Percentiles rank a stretch among this genome's conserved stretches.
These are phyloP conservation scores for Clarireedia monteithiana DNA, from an alignment of 2,329 filamentous ascomycete species.

Conservation along the genomic window DNA sequence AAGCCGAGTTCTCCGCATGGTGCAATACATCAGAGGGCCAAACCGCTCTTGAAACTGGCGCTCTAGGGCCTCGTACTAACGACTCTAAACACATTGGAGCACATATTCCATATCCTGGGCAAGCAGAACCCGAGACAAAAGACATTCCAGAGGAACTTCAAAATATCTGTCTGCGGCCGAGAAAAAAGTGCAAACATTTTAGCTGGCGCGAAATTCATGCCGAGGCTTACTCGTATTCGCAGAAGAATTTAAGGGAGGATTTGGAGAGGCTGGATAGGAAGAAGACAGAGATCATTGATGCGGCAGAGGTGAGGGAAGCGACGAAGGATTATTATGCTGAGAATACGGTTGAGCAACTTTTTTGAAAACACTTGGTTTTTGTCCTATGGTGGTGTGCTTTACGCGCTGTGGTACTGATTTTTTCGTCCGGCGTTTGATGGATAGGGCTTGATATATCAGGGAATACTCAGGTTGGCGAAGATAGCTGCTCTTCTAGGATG, in stretches of 20 bases:
- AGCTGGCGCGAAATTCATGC: constrained; percentile 22
- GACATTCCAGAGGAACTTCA: constrained; percentile 17
- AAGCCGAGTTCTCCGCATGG: constrained; percentile 23
- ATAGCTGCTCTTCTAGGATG: no score
- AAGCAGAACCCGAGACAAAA: constrained; percentile 8
- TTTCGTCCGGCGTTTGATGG: neutral
- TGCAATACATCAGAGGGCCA: constrained; percentile 20
- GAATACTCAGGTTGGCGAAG: no score
- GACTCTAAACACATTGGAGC: constrained; percentile 18
- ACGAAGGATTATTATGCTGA: constrained; percentile 24
- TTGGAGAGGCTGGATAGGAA: constrained; percentile 14
- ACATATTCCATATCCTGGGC: constrained; percentile 15
- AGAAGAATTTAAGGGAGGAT: constrained; percentile 14
- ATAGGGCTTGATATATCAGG: neutral
- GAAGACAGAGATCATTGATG: constrained; percentile 22
- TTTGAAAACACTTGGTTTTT: constrained; percentile 9
- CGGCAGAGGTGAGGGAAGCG: constrained; percentile 26
- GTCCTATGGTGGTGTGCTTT: neutral
- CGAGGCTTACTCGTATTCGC: constrained; percentile 15
- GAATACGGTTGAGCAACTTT: constrained; percentile 19
- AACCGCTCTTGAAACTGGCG: constrained; percentile 17
- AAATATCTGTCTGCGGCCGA: constrained; percentile 22
- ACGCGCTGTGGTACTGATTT: neutral
- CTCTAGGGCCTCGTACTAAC: constrained; percentile 23
- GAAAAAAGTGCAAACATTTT: constrained; percentile 22